Conservation (phyloP, 805 yeast species). For the Yarrowia sp. region DNA sequence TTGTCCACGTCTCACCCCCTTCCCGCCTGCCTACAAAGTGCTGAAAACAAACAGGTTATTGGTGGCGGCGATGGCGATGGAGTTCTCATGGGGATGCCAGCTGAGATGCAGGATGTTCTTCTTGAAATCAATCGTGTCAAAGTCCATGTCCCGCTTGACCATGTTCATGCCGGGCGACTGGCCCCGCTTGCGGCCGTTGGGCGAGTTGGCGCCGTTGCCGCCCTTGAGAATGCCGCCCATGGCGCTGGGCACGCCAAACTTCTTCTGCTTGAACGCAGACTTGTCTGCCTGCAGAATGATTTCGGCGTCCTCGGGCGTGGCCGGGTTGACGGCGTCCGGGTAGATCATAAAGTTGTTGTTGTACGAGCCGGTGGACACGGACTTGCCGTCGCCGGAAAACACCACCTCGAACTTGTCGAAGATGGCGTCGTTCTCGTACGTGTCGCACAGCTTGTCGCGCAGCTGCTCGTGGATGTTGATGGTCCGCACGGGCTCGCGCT, state of each 20-base stretch:
- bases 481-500: slow-evolving; percentile 89
- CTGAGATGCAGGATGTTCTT: slow-evolving; percentile 93
- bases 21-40: slow-evolving; percentile 45
- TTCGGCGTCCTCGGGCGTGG: slow-evolving; percentile 58
- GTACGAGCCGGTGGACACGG: slow-evolving; percentile 96
- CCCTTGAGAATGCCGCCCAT: slow-evolving; percentile 51
- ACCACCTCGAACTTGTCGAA: slow-evolving; percentile 98
- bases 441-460: slow-evolving; percentile 91
- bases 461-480: slow-evolving; percentile 95
- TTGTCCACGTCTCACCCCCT: too few relatives aligned
- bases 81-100: slow-evolving; percentile 98
- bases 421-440: slow-evolving; percentile 97
- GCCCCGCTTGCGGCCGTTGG: slow-evolving; percentile 46
- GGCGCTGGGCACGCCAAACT: slow-evolving; percentile 56
- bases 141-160: slow-evolving; percentile 69
- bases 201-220: slow-evolving; percentile 37
- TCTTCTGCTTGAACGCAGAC: slow-evolving; percentile 88
- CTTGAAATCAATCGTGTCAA: slow-evolving; percentile 87
- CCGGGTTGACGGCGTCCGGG: slow-evolving; percentile 67
- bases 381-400: slow-evolving; percentile 89
- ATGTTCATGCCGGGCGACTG: slow-evolving; percentile 51
- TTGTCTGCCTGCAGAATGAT: slow-evolving; percentile 96
- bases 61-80: slow-evolving; percentile 98
- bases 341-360: slow-evolving; percentile 96
- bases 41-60: slow-evolving; percentile 66